These are phyloP conservation scores for Clathrospora elynae DNA, from an alignment of 2,329 filamentous ascomycete genomes.

Conservation along the genomic window DNA sequence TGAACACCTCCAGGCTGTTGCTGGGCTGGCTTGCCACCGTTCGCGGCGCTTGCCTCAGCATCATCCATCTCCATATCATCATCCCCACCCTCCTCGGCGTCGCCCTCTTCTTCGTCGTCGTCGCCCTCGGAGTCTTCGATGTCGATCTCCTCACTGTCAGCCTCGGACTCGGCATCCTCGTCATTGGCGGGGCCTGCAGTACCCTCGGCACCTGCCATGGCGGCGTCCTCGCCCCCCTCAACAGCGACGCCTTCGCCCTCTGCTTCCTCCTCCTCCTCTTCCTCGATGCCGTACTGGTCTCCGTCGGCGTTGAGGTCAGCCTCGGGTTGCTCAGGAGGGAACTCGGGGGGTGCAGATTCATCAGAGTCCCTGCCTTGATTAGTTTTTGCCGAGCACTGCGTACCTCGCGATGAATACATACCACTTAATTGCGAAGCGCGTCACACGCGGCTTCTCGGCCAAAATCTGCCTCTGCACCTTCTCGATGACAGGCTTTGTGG, in stretches of 20 bases:
- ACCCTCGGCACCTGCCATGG: slow-evolving; percentile 74
- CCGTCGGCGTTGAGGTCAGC: slow-evolving; percentile 85
- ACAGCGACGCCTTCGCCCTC: slow-evolving; percentile 60
- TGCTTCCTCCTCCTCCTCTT: slow-evolving; percentile 71
- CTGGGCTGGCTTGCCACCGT: slow-evolving; percentile 43
- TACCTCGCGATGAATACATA: slow-evolving; percentile 52
- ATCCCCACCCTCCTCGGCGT: slow-evolving; percentile 61
- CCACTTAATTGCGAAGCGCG: slow-evolving; percentile 98
- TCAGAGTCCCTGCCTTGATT: slow-evolving; percentile 82
- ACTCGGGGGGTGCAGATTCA: slow-evolving; percentile 92
- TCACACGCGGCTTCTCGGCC: slow-evolving; percentile 96
- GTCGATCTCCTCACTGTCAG: slow-evolving; percentile 78
- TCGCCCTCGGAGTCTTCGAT: slow-evolving; percentile 76
- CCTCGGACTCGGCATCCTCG: slow-evolving; percentile 72
- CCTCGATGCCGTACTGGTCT: slow-evolving; percentile 84
- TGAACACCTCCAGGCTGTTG: slow-evolving; percentile 30
- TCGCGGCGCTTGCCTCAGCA: slow-evolving; percentile 47
- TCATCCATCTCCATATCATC: slow-evolving; percentile 65
- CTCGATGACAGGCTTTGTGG: slow-evolving; percentile 89
- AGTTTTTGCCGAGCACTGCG: slow-evolving; percentile 16
- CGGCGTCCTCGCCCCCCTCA: slow-evolving; percentile 69
- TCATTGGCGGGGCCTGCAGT: slow-evolving; percentile 59
- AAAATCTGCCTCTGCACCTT: slow-evolving; percentile 90
- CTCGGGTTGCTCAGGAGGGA: slow-evolving; percentile 95
- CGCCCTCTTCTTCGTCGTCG: slow-evolving; percentile 69